phyloP scores from a whole-genome alignment of 2,329 filamentous ascomycete species.

The Aaosphaeria pasadenensis region DNA sequence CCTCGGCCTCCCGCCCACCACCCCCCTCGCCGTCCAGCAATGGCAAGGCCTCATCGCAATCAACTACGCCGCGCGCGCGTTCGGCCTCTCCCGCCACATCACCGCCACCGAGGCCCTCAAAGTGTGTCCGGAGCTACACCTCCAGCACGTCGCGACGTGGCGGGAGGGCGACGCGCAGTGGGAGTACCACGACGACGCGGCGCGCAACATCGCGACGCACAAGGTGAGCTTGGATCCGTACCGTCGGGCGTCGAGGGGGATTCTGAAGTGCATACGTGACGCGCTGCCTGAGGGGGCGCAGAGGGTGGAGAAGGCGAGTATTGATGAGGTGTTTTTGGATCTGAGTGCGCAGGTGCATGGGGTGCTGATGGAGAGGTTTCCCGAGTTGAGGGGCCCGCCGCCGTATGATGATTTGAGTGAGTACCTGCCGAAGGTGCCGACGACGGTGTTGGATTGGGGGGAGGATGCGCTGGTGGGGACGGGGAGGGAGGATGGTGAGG shows the following conservation, averaged over 20 bases:
- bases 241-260: slow-evolving; percentile 77
- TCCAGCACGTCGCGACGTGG: slow-evolving; percentile 95
- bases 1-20: slow-evolving; percentile 53
- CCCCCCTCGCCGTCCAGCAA: slow-evolving; percentile 9
- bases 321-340: slow-evolving; percentile 95
- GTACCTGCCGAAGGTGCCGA: slow-evolving; percentile 68
- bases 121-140: slow-evolving; percentile 76
- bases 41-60: slow-evolving; percentile 94
- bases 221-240: slow-evolving; percentile 96
- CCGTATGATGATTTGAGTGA: slow-evolving; percentile 72
- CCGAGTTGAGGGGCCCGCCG: slow-evolving; percentile 65
- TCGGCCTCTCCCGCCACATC: slow-evolving; percentile 76
- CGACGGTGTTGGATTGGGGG: slow-evolving; percentile 76
- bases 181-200: slow-evolving; percentile 83
- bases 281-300: slow-evolving; percentile 63
- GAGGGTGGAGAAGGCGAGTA: slow-evolving; percentile 85
- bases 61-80: slow-evolving; percentile 86
- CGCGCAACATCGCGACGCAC: slow-evolving; percentile 75
- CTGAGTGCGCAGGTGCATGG: slow-evolving; percentile 79
- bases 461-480: slow-evolving; percentile 80
- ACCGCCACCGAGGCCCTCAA: slow-evolving; percentile 79
- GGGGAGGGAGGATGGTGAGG: slow-evolving; percentile 68
- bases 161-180: slow-evolving; percentile 87
- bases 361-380: slow-evolving; percentile 71
- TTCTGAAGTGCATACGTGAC: slow-evolving; percentile 75